Evolutionary conservation across 2,329 filamentous ascomycete species (phyloP), one percentile per base, ranked within the genome.

Genomic region (Aspergillus bombycis): DNA sequence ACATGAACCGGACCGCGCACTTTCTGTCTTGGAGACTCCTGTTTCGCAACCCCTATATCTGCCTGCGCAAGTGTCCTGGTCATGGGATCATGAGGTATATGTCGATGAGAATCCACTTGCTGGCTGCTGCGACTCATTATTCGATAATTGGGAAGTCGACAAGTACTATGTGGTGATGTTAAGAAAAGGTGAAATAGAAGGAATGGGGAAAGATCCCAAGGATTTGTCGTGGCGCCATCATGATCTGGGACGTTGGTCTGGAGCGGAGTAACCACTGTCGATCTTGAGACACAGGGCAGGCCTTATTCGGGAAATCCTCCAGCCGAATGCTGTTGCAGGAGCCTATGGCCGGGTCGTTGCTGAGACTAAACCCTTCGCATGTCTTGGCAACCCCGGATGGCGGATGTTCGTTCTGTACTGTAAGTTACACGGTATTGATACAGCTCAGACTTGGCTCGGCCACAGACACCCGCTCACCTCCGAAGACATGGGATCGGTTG

Each of bases 321-420:
- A 38, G 52, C 52, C 52, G 52, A 55, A 55, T 38, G 2, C 28
- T 55, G 21, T 38, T 5, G 32, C 19, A 5, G 2, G 0, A 2
- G 16, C 11, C 4, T 9, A 9, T 9, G n/a, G 2, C 38, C 8
- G 38, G 16, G 7, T n/a, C 3, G 38, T 41, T 48, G 52, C 38
- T 58, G 58, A 8, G 34, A 12, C 34, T 9, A 19, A 5, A 32
- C n/a, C 12, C 4, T n/a, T n/a, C 16, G 10, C 8, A 14, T 2
- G 3, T 54, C 60, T 48, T 55, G 36, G 54, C 58, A 55, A 2
- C 2, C n/a, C 16, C 62, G 62, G 62, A 64, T 58, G 62, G 34
- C 62, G 62, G 62, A 64, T 55, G 59, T 64, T 64, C 38, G 53
- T 26, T 14, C 23, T 16, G 43, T 19, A 48, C 4, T 7, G 30